Percentiles rank a stretch among this genome's conserved stretches.
Conservation (phyloP, 164 flowering plant genomes). For the Vitis cinerea region DNA sequence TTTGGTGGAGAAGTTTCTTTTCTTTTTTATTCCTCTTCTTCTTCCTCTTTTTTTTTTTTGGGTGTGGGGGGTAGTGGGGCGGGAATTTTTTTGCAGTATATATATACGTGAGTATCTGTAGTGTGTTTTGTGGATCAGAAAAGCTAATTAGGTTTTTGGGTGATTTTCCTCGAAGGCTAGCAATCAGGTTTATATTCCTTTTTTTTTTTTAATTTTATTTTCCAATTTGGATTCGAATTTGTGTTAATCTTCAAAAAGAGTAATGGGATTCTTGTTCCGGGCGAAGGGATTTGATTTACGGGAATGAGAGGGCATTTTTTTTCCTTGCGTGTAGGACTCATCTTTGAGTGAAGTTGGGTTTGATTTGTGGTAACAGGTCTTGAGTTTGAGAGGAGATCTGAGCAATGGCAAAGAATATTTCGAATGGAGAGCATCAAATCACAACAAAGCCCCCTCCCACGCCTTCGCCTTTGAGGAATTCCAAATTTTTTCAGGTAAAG, state of each 20-base stretch:
- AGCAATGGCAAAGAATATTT: constrained; percentile 43
- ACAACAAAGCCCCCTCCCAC: constrained; percentile 64
- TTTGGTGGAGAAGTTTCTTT: constrained; percentile 21
- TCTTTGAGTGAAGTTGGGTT: not conserved
- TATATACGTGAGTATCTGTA: constrained; percentile 16
- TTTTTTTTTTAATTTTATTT: not conserved
- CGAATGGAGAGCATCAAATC: constrained; percentile 45
- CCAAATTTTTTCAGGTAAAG: constrained; percentile 80
- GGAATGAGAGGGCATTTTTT: no score
- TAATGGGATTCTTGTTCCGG: no score
- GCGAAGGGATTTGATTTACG: no score
- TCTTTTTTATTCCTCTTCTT: not conserved
- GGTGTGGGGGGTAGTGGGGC: no score
- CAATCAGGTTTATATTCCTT: not conserved
- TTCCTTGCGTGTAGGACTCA: no score
- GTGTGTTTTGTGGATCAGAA: constrained; percentile 6
- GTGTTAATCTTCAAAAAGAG: no score
- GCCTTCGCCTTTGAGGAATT: constrained; percentile 77
- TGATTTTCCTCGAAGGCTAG: not conserved
- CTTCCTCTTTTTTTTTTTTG: no score
- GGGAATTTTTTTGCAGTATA: not conserved
- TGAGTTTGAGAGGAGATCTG: constrained; percentile 15
- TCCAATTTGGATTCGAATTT: no score
- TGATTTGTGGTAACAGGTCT: not conserved
- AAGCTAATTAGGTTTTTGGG: constrained; percentile 3